phyloP scores from a whole-genome alignment of 164 flowering plant species.

The Nymphaea colorata region DNA sequence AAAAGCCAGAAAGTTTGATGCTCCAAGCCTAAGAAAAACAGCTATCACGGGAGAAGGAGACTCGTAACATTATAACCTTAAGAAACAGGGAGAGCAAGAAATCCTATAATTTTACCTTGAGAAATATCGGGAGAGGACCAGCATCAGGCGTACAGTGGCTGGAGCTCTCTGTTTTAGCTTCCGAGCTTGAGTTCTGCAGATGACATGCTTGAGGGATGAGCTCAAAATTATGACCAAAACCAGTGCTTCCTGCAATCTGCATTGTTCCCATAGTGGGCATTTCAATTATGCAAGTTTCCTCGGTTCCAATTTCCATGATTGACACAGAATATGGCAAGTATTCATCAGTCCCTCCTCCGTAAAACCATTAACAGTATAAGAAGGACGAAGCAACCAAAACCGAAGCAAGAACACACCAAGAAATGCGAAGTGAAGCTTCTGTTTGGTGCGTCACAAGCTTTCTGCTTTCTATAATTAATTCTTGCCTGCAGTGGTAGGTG shows the following conservation, averaged over 20 bases:
- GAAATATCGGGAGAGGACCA: conserved; percentile 64
- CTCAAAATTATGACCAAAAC: conserved; percentile 70
- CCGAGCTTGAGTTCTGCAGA: conserved; percentile 36
- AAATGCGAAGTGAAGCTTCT: conserved; percentile 13
- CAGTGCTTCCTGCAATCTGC: conserved; percentile 63
- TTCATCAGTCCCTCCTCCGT: background rate
- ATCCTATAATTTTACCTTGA: conserved; percentile 34
- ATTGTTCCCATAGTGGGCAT: conserved; percentile 43
- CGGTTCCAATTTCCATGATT: conserved; percentile 36
- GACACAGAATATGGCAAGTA: background rate
- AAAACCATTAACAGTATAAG: conserved; percentile 5
- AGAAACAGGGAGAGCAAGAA: background rate
- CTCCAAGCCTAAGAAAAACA: background rate
- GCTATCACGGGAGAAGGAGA: background rate
- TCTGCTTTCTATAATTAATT: conserved; percentile 9
- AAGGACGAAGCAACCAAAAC: conserved; percentile 25
- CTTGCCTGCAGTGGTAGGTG: background rate
- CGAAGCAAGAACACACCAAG: conserved; percentile 37
- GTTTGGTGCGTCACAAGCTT: conserved; percentile 55
- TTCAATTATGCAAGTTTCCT: conserved; percentile 35
- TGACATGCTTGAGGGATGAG: conserved; percentile 53
- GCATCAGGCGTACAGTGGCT: conserved; percentile 12
- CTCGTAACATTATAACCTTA: background rate
- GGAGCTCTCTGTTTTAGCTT: conserved; percentile 46
- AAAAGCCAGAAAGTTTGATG: background rate